Evolutionary conservation across 441 rosid genomes (phyloP).

Genomic region (Sinapis alba): DNA sequence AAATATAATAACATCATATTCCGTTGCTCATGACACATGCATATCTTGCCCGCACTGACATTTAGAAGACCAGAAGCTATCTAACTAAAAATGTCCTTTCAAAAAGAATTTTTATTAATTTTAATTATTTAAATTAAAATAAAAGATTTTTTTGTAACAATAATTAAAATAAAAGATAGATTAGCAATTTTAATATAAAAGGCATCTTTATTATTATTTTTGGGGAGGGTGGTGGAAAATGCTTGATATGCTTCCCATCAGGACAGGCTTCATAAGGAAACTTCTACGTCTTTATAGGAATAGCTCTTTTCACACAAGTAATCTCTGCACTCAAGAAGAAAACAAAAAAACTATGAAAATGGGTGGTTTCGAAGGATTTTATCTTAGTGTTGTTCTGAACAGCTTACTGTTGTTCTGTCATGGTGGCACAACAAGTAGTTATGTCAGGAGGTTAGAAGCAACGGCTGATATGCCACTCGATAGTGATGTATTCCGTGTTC

Average conservation of each 20-base stretch:
- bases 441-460: slow-evolving; percentile 52
- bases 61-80: neutral
- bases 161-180: too few species aligned
- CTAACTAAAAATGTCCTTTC: neutral
- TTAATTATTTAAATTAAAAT: too few species aligned
- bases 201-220: neutral
- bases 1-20: neutral
- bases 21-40: neutral
- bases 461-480: slow-evolving; percentile 72
- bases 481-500: slow-evolving; percentile 66
- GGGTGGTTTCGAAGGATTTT: slow-evolving; percentile 19
- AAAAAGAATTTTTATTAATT: too few species aligned
- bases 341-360: neutral
- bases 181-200: too few species aligned
- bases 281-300: neutral
- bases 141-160: too few species aligned
- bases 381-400: slow-evolving; percentile 40
- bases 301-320: neutral
- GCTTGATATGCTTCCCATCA: neutral
- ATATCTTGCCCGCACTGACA: neutral
- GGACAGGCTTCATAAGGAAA: neutral
- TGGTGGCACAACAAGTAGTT: slow-evolving; percentile 70
- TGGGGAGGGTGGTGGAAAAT: neutral
- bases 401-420: slow-evolving; percentile 42
- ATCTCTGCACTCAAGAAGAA: neutral